Evolutionary conservation across 148 eudicot species (phyloP).

Genomic region (Spergularia bocconei): DNA sequence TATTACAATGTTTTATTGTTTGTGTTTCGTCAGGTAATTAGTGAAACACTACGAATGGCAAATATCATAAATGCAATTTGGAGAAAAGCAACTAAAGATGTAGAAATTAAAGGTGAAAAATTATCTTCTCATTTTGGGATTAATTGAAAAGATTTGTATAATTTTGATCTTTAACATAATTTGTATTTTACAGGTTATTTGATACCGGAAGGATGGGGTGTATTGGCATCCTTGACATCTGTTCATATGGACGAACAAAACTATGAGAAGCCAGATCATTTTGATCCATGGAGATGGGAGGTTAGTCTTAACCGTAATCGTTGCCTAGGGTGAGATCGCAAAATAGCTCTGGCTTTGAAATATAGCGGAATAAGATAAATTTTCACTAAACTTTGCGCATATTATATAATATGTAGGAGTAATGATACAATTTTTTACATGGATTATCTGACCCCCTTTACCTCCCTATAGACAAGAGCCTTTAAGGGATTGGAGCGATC

Average conservation of each 20-base stretch:
- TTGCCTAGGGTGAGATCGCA: no score
- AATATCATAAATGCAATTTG: conserved; percentile 89
- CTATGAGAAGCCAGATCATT: conserved; percentile 71
- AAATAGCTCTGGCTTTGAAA: no score
- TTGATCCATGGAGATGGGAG: conserved; percentile 98
- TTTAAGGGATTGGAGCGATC: no score
- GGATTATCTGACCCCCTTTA: no score
- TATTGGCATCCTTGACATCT: conserved; percentile 82
- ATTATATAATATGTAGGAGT: no score
- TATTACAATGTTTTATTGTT: neutral
- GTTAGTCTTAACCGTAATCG: conserved; percentile 23
- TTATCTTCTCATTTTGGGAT: neutral
- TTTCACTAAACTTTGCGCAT: no score
- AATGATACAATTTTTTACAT: no score
- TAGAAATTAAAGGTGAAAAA: conserved; percentile 71
- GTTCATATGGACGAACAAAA: conserved; percentile 86
- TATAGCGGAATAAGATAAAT: no score
- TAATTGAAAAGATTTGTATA: neutral
- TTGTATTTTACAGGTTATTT: conserved; percentile 48
- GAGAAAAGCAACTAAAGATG: conserved; percentile 82
- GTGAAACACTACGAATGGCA: conserved; percentile 92
- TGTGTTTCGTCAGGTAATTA: conserved; percentile 54
- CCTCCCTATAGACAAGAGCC: no score
- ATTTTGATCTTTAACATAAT: neutral
- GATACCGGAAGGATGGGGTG: conserved; percentile 88